Base-by-base conservation (phyloP, 2,329 filamentous ascomycete genomes). In the Colletotrichum cordylinicola region DNA sequence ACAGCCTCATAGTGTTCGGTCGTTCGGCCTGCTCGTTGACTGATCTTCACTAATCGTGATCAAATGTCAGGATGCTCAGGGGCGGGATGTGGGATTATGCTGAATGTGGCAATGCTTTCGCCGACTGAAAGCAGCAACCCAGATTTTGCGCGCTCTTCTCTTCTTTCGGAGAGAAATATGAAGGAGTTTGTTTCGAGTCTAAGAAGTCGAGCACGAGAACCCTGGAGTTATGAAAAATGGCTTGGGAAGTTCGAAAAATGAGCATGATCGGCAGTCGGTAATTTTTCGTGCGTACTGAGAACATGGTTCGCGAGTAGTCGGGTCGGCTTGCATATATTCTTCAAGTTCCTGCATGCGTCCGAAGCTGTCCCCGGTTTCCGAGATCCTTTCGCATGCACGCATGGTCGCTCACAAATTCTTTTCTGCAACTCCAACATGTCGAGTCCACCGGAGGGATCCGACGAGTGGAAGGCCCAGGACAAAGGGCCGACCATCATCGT, bases 401-500 rank as follows among this genome's bases (percentile, higher is more conserved):
- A 39, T 6, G 12, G 10, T n/a, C 33, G 24, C n/a, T 33, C 2
- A 8, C 3, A 4, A 33, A n/a, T 37, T 24, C 33, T n/a, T 43
- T 37, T 31, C 37, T 65, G 3, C 62, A 67, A 33, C 16, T 35
- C 3, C 24, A 67, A 35, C 9, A 74, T 74, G 66, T 35, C 43
- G 5, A 65, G 9, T 13, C 71, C 66, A 16, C 31, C 56, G 24
- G 33, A 31, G 16, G 39, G 33, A 1, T 74, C 66, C 13, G 58
- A 69, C 6, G 71, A 21, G 21, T 70, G 66, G 71, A 74, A 64
- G 13, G 58, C 71, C 8, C 71, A 74, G 16, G 43, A 78, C 70
- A 82, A 84, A 66, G 84, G 83, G 1, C 82, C 82, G 0, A 78
- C 74, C 71, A 84, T 85, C 29, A 62, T 85, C 8, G 79, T 75